phyloP scores from a whole-genome alignment of 2,329 filamentous ascomycete genomes.

The Malbranchea zuffiana region DNA sequence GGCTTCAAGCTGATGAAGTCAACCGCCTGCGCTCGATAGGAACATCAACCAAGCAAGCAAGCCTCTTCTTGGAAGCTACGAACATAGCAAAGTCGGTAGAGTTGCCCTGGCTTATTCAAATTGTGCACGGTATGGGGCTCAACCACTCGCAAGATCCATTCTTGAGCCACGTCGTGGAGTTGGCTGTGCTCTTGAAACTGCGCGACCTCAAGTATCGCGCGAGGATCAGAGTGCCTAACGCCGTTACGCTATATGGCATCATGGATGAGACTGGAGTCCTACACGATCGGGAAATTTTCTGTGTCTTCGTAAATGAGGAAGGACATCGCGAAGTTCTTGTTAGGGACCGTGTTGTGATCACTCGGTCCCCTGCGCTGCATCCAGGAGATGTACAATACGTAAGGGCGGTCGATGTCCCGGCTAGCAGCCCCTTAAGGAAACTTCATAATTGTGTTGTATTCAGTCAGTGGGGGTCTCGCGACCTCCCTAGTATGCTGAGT shows the following conservation, averaged over 20 bases:
- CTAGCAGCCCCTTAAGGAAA: conserved; percentile 47
- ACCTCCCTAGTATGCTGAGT: conserved; percentile 66
- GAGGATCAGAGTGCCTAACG: conserved; percentile 58
- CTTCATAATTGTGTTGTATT: conserved; percentile 70
- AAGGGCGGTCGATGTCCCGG: conserved; percentile 43
- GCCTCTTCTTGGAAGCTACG: conserved; percentile 53
- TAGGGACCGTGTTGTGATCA: conserved; percentile 48
- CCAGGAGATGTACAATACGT: conserved; percentile 68
- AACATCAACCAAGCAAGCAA: conserved; percentile 48
- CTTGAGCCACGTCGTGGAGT: conserved; percentile 58
- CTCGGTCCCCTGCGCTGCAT: conserved; percentile 69
- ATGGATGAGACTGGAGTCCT: conserved; percentile 71
- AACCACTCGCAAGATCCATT: conserved; percentile 60
- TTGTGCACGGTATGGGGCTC: conserved; percentile 46
- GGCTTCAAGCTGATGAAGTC: conserved; percentile 54
- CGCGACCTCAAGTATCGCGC: conserved; percentile 67
- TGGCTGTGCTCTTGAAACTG: conserved; percentile 58
- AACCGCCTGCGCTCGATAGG: conserved; percentile 50
- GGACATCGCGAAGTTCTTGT: conserved; percentile 22
- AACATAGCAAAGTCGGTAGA: conserved; percentile 50
- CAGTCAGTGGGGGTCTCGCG: conserved; percentile 57
- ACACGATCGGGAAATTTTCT: conserved; percentile 56
- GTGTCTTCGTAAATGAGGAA: conserved; percentile 43
- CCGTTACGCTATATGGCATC: conserved; percentile 68
- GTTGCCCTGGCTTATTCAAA: conserved; percentile 51